phyloP scores from a whole-genome alignment of 306 rosid species.

The Malus sieversii region DNA sequence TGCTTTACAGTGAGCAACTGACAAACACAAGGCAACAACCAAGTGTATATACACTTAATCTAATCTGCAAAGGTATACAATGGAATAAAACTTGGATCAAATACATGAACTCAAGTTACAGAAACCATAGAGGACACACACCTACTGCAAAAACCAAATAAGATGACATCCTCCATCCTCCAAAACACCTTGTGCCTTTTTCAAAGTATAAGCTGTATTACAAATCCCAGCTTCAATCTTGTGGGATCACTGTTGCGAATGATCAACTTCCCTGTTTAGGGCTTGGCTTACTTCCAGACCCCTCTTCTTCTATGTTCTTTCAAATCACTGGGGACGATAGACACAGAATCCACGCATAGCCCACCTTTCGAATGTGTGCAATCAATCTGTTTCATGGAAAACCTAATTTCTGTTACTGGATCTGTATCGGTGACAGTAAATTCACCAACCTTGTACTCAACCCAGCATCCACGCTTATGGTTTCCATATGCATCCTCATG shows the following conservation, averaged over 20 bases:
- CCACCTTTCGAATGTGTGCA: constrained; percentile 97
- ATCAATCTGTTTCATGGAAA: constrained; percentile 96
- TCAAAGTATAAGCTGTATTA: constrained; percentile 25
- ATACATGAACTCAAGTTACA: constrained; percentile 21
- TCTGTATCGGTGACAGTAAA: constrained; percentile 50
- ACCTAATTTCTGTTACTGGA: constrained; percentile 61
- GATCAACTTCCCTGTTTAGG: constrained; percentile 11
- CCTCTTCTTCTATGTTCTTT: constrained; percentile 45
- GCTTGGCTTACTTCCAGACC: constrained; percentile 30
- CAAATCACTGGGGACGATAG: constrained; percentile 64
- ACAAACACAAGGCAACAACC: not conserved
- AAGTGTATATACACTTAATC: constrained; percentile 9
- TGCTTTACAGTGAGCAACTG: constrained; percentile 9
- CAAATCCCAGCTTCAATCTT: constrained; percentile 24
- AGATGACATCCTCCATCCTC: constrained; percentile 32
- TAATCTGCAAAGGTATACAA: constrained; percentile 25
- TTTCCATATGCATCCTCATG: constrained; percentile 41
- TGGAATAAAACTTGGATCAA: constrained; percentile 16
- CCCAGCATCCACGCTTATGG: constrained; percentile 79
- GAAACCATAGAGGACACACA: constrained; percentile 16
- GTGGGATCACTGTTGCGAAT: constrained; percentile 10
- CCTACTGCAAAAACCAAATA: constrained; percentile 29
- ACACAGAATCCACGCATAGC: constrained; percentile 87
- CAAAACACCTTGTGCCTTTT: constrained; percentile 16
- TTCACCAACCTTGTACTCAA: constrained; percentile 96